Conservation (phyloP, 495 filamentous ascomycete genomes). For the Peziza echinospora region DNA sequence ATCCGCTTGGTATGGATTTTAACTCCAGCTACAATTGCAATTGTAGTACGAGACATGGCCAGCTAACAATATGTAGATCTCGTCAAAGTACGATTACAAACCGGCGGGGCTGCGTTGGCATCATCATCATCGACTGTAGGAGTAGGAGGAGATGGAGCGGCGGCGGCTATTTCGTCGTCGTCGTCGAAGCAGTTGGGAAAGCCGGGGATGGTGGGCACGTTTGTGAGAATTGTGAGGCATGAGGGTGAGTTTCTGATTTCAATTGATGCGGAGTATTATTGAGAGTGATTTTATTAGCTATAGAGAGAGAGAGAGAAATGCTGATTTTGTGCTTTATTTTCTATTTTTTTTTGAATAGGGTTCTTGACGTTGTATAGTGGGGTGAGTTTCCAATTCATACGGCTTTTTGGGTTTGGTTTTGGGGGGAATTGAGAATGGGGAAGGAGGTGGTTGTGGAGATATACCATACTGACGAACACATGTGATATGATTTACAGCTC, state of each 20-base stretch:
- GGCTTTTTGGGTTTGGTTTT: background rate
- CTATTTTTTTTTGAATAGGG: constrained; percentile 23
- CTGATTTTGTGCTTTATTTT: too few relatives aligned
- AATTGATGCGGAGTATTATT: too few relatives aligned
- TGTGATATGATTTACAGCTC: constrained; percentile 31
- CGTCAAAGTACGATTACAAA: constrained; percentile 74
- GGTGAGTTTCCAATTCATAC: constrained; percentile 25
- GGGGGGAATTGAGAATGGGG: background rate
- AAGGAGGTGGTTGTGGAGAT: too few relatives aligned
- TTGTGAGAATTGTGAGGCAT: constrained; percentile 43
- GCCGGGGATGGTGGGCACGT: constrained; percentile 73
- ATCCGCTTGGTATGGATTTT: constrained; percentile 53
- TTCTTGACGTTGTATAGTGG: constrained; percentile 62
- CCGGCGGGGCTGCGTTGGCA: constrained; percentile 26
- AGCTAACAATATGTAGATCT: constrained; percentile 7
- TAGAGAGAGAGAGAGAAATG: too few relatives aligned
- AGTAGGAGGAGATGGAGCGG: too few relatives aligned
- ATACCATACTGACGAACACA: too few relatives aligned
- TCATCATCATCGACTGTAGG: constrained; percentile 16
- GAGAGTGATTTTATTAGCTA: too few relatives aligned
- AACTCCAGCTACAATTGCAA: too few relatives aligned
- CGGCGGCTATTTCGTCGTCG: too few relatives aligned
- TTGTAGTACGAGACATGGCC: too few relatives aligned
- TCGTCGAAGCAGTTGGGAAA: too few relatives aligned
- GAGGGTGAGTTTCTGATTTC: too few relatives aligned